Conservation (phyloP, 1,139 yeast genomes). For the Pichia terricola region DNA sequence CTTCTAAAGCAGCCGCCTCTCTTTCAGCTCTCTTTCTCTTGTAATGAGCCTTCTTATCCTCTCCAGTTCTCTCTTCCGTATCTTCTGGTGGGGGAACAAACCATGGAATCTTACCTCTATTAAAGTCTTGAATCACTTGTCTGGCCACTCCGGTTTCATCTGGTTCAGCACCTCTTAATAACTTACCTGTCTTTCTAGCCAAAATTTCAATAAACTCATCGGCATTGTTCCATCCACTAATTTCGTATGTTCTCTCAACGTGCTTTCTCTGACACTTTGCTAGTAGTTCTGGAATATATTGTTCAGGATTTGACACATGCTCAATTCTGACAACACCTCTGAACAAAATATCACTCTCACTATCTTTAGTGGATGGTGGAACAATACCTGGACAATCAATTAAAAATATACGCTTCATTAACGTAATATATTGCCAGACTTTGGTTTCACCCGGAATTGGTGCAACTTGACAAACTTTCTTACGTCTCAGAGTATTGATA, state of each 20-base stretch:
- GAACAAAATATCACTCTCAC: conserved; percentile 88
- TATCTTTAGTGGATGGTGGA: conserved; percentile 84
- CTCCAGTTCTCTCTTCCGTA: conserved; percentile 40
- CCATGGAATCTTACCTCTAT: conserved; percentile 98
- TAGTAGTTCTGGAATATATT: conserved; percentile 82
- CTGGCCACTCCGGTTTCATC: conserved; percentile 92
- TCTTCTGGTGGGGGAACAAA: conserved; percentile 88
- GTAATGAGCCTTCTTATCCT: conserved; percentile 47
- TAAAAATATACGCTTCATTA: conserved; percentile 89
- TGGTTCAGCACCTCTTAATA: conserved; percentile 95
- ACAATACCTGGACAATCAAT: conserved; percentile 99
- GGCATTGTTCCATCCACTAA: conserved; percentile 84
- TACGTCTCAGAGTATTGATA: conserved; percentile 84
- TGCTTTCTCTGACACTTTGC: conserved; percentile 82
- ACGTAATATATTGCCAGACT: conserved; percentile 97
- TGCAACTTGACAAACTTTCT: conserved; percentile 94
- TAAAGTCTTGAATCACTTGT: conserved; percentile 84
- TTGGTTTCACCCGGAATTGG: conserved; percentile 99
- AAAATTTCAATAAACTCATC: conserved; percentile 79
- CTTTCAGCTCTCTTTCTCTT: conserved; percentile 39
- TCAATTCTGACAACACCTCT: conserved; percentile 98
- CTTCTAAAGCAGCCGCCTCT: conserved; percentile 21
- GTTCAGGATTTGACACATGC: conserved; percentile 92
- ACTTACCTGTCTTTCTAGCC: conserved; percentile 88
- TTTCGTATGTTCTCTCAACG: conserved; percentile 90